Base-by-base conservation (phyloP, 179 eudicot species). In the Amaranthus tricolor region DNA sequence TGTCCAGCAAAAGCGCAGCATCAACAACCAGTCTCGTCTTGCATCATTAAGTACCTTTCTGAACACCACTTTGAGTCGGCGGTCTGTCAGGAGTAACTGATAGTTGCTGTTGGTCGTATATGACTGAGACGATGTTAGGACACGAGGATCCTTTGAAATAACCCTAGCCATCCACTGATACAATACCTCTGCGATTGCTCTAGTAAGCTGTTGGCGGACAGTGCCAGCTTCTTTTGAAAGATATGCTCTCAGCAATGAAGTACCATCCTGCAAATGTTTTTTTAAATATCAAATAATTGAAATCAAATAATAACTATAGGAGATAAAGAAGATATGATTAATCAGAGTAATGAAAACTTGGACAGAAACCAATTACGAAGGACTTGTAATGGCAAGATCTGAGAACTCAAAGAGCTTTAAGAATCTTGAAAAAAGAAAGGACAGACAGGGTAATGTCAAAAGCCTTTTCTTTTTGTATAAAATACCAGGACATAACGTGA, bases 21-120 rank as follows among this genome's bases (percentile, higher is more conserved):
- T 84, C 74, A 93, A 69, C 6, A 79, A 16, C 54, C 87, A 88
- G 74, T 91, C 88, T 78, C 79, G 84, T 74, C 84, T 87, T 47
- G 91, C 89, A 54, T 94, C 96, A 62, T 77, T 68, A 17, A 91
- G 82, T 53, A 85, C 60, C 79, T 89, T 93, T 50, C 73, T 74
- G 45, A 84, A 76, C 53, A 95, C 88, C 66, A 95, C 86, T 85
- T 81, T 95, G 31, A 95, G 84, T 60, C 99, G 79, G 15, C 97
- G 89, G 73, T 95, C 97, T 70, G 72, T 80, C 40, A 91, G 60
- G 79, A 91, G 77, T 76, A 83, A 50, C 73, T 83, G 70, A 76
- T 81, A 87, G 74, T 85, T 89, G 62, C 53, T n/a, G 55, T 76
- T 59, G 64, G 75, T 64, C 66, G 85, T 43, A 56, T 66, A 66